These are phyloP conservation scores for barrel medic (Medicago truncatula) DNA, from an alignment of 306 rosid genomes.

Conservation along the genomic window DNA sequence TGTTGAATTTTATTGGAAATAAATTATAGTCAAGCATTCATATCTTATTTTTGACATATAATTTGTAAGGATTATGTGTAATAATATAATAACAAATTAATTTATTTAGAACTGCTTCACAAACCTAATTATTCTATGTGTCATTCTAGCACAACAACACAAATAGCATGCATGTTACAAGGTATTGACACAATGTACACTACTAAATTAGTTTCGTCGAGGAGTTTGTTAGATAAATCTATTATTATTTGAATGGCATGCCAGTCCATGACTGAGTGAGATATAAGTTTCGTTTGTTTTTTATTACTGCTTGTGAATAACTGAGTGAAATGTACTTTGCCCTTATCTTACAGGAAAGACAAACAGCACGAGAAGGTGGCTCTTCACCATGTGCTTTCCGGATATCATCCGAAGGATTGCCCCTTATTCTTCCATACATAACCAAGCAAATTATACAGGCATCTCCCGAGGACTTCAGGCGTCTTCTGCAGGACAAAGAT, in stretches of 20 bases:
- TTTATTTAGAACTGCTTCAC: background rate
- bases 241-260: background rate
- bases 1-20: constrained; percentile 18
- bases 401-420: constrained; percentile 94
- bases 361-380: constrained; percentile 86
- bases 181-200: background rate
- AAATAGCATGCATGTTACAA: constrained; percentile 12
- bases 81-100: background rate
- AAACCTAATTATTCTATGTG: background rate
- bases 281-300: background rate
- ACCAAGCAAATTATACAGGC: constrained; percentile 82
- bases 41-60: constrained; percentile 6
- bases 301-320: constrained; percentile 30
- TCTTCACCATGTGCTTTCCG: constrained; percentile 83
- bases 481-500: constrained; percentile 74
- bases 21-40: background rate
- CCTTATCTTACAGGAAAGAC: constrained; percentile 73
- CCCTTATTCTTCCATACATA: constrained; percentile 79
- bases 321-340: constrained; percentile 24
- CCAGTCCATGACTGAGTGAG: constrained; percentile 13
- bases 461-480: constrained; percentile 77
- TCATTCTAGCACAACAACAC: background rate
- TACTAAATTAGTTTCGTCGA: background rate
- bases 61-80: constrained; percentile 17
- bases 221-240: background rate